Evolutionary conservation across 1,284 basidiomycete species (phyloP).

Genomic region (Boletus albobrunnescens): DNA sequence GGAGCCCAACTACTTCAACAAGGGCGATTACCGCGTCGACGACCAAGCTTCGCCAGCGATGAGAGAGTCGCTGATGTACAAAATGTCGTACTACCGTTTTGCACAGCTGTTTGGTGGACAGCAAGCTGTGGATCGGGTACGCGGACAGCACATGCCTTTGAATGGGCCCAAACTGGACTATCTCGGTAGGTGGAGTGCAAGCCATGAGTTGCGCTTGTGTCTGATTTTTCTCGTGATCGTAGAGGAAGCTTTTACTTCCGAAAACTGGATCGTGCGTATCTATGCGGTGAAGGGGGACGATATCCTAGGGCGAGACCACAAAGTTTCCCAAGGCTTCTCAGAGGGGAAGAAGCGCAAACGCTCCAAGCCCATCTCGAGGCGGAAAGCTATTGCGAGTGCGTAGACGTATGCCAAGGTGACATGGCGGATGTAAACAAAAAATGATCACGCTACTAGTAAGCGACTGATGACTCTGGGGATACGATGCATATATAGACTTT

Average conservation of each 20-base stretch:
- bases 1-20: constrained; percentile 92
- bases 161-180: constrained; percentile 82
- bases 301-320: constrained; percentile 81
- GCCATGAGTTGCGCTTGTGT: not conserved
- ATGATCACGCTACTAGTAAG: not conserved
- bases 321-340: constrained; percentile 81
- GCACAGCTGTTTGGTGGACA: constrained; percentile 79
- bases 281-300: constrained; percentile 97
- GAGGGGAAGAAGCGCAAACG: constrained; percentile 86
- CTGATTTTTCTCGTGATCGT: constrained; percentile 11
- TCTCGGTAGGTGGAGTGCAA: constrained; percentile 54
- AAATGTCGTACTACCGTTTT: constrained; percentile 97
- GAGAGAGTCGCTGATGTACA: constrained; percentile 97
- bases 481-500: not conserved
- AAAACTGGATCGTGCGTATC: constrained; percentile 98
- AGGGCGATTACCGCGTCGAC: constrained; percentile 93
- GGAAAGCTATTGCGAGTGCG: constrained; percentile 43
- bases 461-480: not conserved
- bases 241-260: constrained; percentile 96
- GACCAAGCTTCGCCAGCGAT: constrained; percentile 85
- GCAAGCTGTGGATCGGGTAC: constrained; percentile 76
- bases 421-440: not conserved
- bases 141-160: constrained; percentile 74
- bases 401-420: constrained; percentile 3
- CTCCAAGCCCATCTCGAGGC: constrained; percentile 57